Base-by-base conservation (phyloP, 2,329 filamentous ascomycete species). In the Fusarium redolens region DNA sequence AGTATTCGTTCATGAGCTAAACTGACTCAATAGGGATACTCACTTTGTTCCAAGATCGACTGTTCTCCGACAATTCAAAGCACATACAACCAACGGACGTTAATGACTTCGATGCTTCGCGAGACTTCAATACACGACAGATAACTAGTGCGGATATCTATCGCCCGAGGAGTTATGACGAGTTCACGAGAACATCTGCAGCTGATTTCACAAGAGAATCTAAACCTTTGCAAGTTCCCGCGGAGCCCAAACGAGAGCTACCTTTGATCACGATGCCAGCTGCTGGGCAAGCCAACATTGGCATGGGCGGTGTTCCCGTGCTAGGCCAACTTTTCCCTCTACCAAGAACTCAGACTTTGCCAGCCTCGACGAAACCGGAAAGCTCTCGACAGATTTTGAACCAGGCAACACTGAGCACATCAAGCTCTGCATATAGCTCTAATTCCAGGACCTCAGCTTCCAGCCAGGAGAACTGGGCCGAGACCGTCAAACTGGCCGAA, bases 151-250 rank as follows among this genome's bases (percentile, higher is more conserved):
- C 83, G 11, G 82, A 83, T 50, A 84, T 84, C 18, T 84, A 83
- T 33, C 83, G 85, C 2, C 84, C 85, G 5, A 84, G 80, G 41
- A 84, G 83, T 54, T 88, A 85, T 62, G 85, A 88, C 58, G 86
- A 87, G 52, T 63, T 87, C 7, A 88, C 88, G 75, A 80, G 78
- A n/a, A 82, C 82, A 15, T 77, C 81, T 28, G 78, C 80, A 52
- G 79, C 56, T 14, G 57, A 81, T 43, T 55, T 72, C 25, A 60
- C 56, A 31, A 55, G 40, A 25, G 45, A 61, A 81, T 79, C 61
- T 7, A 59, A 55, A 14, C 47, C 61, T 22, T 54, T 47, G 17
- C 69, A 60, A 60, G 31, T 33, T 40, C 43, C 63, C n/a, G 30
- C 50, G 20, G 75, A 65, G 33, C 74, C 72, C 33, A 75, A 73